Evolutionary conservation across 2,329 filamentous ascomycete genomes (phyloP).

Genomic region (Ophiostoma triangulosporum): DNA sequence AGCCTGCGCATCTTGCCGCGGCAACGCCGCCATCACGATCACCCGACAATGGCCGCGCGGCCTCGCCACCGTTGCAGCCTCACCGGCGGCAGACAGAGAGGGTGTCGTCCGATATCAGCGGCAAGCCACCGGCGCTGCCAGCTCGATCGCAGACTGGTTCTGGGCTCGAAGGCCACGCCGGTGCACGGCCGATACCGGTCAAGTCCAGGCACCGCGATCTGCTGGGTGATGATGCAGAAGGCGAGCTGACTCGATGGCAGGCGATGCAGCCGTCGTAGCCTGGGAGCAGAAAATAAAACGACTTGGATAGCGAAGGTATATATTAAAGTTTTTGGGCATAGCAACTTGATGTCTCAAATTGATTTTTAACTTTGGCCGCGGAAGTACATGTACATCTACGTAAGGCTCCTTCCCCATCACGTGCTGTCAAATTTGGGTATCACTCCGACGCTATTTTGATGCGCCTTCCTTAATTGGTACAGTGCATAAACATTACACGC

Average conservation of each 20-base stretch:
- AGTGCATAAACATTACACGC: too few species aligned
- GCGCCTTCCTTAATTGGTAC: too few species aligned
- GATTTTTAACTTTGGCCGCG: too few species aligned
- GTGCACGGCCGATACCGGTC: background rate
- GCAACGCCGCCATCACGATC: slow-evolving; percentile 11
- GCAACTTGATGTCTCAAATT: too few species aligned
- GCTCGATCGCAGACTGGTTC: slow-evolving; percentile 16
- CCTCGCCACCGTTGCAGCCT: background rate
- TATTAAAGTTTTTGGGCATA: too few species aligned
- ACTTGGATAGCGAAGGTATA: background rate
- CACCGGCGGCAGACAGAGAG: slow-evolving; percentile 6
- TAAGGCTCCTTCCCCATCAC: too few species aligned
- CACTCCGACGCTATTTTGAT: too few species aligned
- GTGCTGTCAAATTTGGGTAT: too few species aligned
- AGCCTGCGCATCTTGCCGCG: slow-evolving; percentile 41
- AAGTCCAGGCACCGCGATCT: slow-evolving; percentile 27
- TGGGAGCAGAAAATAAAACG: too few species aligned
- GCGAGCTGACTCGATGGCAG: slow-evolving; percentile 40
- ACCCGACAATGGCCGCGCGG: slow-evolving; percentile 1
- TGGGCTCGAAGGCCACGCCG: background rate
- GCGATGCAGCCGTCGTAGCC: slow-evolving; percentile 35
- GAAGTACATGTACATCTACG: too few species aligned
- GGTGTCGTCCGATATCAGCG: background rate
- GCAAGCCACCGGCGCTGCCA: slow-evolving; percentile 13
- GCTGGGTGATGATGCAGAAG: slow-evolving; percentile 30